phyloP scores from a whole-genome alignment of 257 asterid species.

The Nicotiana sylvestris region DNA sequence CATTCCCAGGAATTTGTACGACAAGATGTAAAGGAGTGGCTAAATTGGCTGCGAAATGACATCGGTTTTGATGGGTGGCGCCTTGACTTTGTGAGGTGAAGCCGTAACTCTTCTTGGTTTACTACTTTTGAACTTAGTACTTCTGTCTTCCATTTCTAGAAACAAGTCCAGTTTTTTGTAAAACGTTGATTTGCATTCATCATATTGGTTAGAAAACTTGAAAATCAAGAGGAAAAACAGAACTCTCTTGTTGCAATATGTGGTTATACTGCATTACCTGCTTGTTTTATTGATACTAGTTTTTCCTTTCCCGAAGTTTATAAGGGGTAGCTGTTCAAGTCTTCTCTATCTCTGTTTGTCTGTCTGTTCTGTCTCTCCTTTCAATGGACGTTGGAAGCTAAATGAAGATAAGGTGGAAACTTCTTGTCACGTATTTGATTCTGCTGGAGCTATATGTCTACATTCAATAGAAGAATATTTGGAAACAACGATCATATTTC shows the following conservation, averaged over 20 bases:
- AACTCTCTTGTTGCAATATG: background rate
- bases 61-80: constrained; percentile 66
- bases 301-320: constrained; percentile 1
- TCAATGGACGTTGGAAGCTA: too few relatives aligned
- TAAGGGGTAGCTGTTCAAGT: background rate
- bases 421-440: background rate
- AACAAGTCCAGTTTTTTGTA: background rate
- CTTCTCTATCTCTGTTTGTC: background rate
- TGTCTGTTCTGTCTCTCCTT: background rate
- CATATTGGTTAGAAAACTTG: background rate
- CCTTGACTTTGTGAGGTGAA: constrained; percentile 48
- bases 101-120: background rate
- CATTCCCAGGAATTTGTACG: constrained; percentile 56
- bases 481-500: background rate
- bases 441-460: background rate
- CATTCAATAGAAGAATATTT: background rate
- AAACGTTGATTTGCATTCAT: background rate
- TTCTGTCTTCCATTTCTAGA: background rate
- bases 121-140: background rate
- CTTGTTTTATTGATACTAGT: background rate
- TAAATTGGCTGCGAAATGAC: constrained; percentile 46
- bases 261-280: background rate
- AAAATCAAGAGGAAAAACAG: background rate
- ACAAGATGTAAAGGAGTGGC: constrained; percentile 46
- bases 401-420: background rate